Evolutionary conservation across 441 rosid genomes (phyloP).

Genomic region (Monsonia emarginata): DNA sequence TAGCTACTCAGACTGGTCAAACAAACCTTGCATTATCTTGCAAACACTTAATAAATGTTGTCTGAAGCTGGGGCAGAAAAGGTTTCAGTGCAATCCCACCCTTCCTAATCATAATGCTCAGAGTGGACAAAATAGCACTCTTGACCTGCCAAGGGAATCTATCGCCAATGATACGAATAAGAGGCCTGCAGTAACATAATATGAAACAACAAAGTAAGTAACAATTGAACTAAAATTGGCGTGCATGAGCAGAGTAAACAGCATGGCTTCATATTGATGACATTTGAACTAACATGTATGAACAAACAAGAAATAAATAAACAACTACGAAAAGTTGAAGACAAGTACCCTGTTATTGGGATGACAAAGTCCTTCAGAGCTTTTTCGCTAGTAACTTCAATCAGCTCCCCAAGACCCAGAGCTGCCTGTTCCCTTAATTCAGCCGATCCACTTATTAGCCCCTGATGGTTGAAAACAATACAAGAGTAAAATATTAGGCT

Average conservation of each 20-base stretch:
- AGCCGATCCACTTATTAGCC: slow-evolving; percentile 84
- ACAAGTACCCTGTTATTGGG: slow-evolving; percentile 85
- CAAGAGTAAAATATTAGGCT: slow-evolving; percentile 5
- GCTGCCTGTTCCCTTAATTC: slow-evolving; percentile 97
- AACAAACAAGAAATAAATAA: not conserved
- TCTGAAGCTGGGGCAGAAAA: slow-evolving; percentile 98
- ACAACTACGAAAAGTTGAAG: slow-evolving; percentile 12
- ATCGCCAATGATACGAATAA: slow-evolving; percentile 89
- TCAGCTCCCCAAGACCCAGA: slow-evolving; percentile 94
- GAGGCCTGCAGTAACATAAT: slow-evolving; percentile 59
- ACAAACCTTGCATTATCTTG: slow-evolving; percentile 87
- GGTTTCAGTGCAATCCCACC: slow-evolving; percentile 90
- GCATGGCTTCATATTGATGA: not conserved
- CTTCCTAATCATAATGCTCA: slow-evolving; percentile 70
- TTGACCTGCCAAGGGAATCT: slow-evolving; percentile 99
- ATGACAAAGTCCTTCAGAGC: slow-evolving; percentile 87
- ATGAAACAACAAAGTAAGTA: slow-evolving; percentile 7
- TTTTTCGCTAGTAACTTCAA: slow-evolving; percentile 93
- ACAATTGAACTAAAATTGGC: not conserved
- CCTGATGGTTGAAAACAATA: slow-evolving; percentile 34
- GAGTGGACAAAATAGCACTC: slow-evolving; percentile 85
- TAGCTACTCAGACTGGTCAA: too few species aligned
- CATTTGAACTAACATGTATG: not conserved
- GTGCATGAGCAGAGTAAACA: too few species aligned
- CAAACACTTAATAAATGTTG: slow-evolving; percentile 87